Base-by-base conservation (phyloP, 2,329 filamentous ascomycete genomes). In the Diaporthe caulivora region DNA sequence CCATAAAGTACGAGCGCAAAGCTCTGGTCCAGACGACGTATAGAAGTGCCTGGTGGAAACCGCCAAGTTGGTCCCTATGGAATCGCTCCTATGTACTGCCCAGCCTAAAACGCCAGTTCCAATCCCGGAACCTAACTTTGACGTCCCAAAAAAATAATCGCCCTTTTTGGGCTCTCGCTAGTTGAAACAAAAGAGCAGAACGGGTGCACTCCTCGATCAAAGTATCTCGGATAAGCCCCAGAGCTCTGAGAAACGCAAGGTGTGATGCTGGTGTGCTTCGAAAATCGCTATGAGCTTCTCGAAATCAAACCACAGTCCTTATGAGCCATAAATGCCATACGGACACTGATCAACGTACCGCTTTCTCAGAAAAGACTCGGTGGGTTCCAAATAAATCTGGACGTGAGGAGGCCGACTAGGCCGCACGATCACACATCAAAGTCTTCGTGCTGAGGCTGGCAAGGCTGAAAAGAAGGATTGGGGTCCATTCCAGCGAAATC, bases 401-500 rank as follows among this genome's bases (percentile, higher is more conserved):
- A 44, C 18, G 42, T 18, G 21, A 29, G 31, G 31, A 40, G 21
- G 9, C 31, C 6, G 17, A 18, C 4, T n/a, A 7, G 10, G 53
- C 18, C 29, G n/a, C 8, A 18, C 31, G 8, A 18, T 73, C 67
- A 74, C 17, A 70, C 53, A 21, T 72, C 70, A 31, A 73, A 76
- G 31, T 65, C 58, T 1, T 67, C 44, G 0, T 60, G 67, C 53
- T 51, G 71, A 40, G 15, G 54, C 13, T 73, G 53, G 24, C 65
- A 77, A 29, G 74, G 40, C 26, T 49, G 68, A 42, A 60, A 71
- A 31, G 44, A 71, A 31, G 75, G 18, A 40, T 73, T 75, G 54
- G 64, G 29, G 17, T 58, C 57, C 34, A 71, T 10, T 18, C 53
- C 31, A 17, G 42, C 24, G 67, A 64, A 71, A 47, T 64, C 60